Evolutionary conservation across 208 protist species (phyloP).

Genomic region (Angomonas desouzai): DNA sequence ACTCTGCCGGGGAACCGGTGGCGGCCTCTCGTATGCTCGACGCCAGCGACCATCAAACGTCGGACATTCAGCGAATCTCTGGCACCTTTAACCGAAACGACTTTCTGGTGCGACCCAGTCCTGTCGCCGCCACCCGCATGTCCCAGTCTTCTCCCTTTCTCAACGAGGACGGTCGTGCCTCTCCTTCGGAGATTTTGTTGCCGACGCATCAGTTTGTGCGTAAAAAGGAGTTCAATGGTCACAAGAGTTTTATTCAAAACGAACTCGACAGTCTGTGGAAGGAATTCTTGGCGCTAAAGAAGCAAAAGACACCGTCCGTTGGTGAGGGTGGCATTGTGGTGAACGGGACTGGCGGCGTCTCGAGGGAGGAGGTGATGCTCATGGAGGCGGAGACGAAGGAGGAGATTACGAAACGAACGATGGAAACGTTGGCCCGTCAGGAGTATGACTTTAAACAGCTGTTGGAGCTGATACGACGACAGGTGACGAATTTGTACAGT

Average conservation of each 20-base stretch:
- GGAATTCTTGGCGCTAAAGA: constrained; percentile 50
- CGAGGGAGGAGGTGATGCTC: constrained; percentile 53
- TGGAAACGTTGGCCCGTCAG: constrained; percentile 24
- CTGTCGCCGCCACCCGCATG: not conserved
- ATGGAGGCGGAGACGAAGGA: constrained; percentile 32
- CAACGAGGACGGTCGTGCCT: not conserved
- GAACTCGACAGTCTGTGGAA: constrained; percentile 68
- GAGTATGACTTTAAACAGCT: constrained; percentile 23
- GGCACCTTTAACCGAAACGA: constrained; percentile 7
- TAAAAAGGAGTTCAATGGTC: constrained; percentile 45
- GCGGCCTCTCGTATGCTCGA: not conserved
- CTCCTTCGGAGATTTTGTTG: constrained; percentile 28
- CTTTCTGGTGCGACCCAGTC: constrained; percentile 1
- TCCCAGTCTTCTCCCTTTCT: not conserved
- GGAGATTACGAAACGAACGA: constrained; percentile 15
- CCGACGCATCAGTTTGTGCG: constrained; percentile 50
- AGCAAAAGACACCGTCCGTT: not conserved
- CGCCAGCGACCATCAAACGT: not conserved
- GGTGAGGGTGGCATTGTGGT: not conserved
- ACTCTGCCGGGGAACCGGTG: not conserved
- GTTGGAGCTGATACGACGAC: constrained; percentile 1
- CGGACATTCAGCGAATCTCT: constrained; percentile 3
- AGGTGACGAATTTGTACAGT: not conserved
- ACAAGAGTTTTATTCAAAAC: constrained; percentile 45
- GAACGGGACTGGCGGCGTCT: constrained; percentile 32